Base-by-base conservation (phyloP, 805 yeast species). In the Lachancea waltii region DNA sequence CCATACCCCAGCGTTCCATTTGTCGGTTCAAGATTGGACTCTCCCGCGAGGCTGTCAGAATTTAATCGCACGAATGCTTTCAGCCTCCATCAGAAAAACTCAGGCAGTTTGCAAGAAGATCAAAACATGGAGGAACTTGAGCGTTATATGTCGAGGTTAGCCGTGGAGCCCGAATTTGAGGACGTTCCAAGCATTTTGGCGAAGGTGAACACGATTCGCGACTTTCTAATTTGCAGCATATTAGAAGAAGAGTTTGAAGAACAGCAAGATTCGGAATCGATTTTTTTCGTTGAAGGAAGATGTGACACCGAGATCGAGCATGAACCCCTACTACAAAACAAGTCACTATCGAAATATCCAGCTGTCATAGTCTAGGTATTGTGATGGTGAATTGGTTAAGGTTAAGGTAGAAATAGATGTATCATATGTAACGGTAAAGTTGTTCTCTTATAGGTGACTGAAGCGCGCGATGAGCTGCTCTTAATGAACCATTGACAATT, bases 201-300 rank as follows among this genome's bases (percentile, higher is more conserved):
- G 6, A 42, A 39, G 14, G 58, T 55, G 13, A 47, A 51, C 24
- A 31, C 52, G 17, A 47, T 58, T 14, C 53, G 43, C 26, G 62
- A 58, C 42, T 59, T 55, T 37, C 36, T 55, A 32, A 35, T 57
- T 13, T 58, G 62, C 33, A 41, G 50, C 10, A 35, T 57, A 33
- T 36, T 56, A 28, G 63, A 58, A 39, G 55, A 56, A n/a, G 36
- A 37, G 16, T 37, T 25, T 27, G 31, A 18, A 11, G 21, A 15
- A 9, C 31, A 34, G 14, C 29, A 26, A 10, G 38, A 28, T 5
- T 19, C n/a, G 15, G 14, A 8, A 30, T 11, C 15, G 10, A 10
- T 7, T 4, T 14, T 11, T 18, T n/a, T n/a, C 18, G 10, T 14
- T 13, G 22, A 7, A 4, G 22, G 5, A n/a, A 18, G n/a, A 10